phyloP scores from a whole-genome alignment of 2,329 filamentous ascomycete genomes.

The Pezicula neosporulosa region DNA sequence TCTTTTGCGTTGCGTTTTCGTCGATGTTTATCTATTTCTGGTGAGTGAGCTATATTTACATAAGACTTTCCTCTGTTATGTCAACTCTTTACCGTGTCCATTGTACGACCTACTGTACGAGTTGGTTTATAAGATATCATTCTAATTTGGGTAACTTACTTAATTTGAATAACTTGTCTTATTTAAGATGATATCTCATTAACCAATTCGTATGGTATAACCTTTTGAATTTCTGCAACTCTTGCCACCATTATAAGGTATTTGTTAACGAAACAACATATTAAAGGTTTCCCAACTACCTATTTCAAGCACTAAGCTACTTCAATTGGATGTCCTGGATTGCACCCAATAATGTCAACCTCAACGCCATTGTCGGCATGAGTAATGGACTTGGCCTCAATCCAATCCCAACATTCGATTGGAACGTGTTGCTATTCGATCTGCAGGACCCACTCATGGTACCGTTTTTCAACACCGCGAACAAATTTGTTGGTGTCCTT shows the following conservation, averaged over 20 bases:
- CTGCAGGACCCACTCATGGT: constrained; percentile 59
- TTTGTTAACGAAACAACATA: no score
- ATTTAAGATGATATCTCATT: no score
- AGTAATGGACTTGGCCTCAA: constrained; percentile 38
- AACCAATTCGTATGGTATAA: no score
- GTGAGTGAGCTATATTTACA: no score
- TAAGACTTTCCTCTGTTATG: no score
- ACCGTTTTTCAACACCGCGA: constrained; percentile 70
- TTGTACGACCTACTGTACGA: no score
- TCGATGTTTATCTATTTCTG: constrained; percentile 50
- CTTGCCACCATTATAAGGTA: no score
- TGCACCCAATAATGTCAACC: constrained; percentile 35
- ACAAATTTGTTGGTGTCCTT: constrained; percentile 62
- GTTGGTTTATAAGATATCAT: no score
- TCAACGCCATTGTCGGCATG: constrained; percentile 34
- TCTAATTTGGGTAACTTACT: no score
- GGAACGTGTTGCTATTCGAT: constrained; percentile 31
- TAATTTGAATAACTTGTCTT: no score
- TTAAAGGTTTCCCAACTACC: constrained; percentile 40
- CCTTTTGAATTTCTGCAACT: no score
- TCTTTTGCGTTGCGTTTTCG: constrained; percentile 40
- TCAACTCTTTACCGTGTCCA: no score
- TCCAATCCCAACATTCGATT: constrained; percentile 39
- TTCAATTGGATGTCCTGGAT: constrained; percentile 56
- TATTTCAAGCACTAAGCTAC: constrained; percentile 41